A percentile compares a stretch with the other conserved stretches of the same genome.
Evolutionary conservation across 306 rosid species (phyloP).

Genomic region (Prunus mongolica): DNA sequence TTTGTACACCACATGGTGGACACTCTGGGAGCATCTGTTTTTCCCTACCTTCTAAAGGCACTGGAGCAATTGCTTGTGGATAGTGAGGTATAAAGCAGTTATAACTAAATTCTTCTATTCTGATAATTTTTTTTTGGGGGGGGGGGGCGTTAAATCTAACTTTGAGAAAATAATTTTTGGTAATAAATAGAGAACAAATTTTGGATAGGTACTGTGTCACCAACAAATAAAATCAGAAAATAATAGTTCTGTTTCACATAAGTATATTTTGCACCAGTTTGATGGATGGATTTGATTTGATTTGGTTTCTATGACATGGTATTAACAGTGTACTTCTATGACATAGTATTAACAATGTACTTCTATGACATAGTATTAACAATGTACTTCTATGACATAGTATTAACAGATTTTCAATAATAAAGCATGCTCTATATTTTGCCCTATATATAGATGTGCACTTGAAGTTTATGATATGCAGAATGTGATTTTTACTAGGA

Average conservation of each 20-base stretch:
- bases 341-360: no score
- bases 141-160: constrained; percentile 11
- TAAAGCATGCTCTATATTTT: no score
- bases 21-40: constrained; percentile 76
- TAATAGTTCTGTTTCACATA: not conserved
- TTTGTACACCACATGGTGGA: constrained; percentile 98
- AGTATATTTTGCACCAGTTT: not conserved
- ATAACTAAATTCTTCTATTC: not conserved
- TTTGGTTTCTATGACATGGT: no score
- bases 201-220: not conserved
- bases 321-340: no score
- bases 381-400: no score
- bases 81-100: constrained; percentile 60
- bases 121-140: not conserved
- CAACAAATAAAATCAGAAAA: not conserved
- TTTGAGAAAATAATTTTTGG: not conserved
- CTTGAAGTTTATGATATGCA: no score
- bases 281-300: no score
- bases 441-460: no score
- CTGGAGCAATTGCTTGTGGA: constrained; percentile 81
- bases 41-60: constrained; percentile 93
- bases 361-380: no score
- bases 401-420: no score
- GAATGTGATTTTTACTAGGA: no score
- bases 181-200: not conserved